phyloP scores from a whole-genome alignment of 169 alveolate genomes.

The Eimeria mitis region DNA sequence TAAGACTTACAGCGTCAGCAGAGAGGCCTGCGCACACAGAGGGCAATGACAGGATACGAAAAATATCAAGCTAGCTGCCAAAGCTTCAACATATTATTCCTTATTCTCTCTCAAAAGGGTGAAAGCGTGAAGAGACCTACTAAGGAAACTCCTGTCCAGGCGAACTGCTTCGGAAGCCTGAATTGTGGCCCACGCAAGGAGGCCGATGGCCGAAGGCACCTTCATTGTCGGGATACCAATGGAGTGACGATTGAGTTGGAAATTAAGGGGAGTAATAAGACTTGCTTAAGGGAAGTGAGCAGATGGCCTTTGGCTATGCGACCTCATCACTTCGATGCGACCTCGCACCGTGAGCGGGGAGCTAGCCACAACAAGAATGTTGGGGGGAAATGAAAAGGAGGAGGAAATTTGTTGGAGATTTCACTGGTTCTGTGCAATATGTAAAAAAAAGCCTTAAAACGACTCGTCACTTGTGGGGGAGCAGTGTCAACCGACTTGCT shows the following conservation, averaged over 20 bases:
- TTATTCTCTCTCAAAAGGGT: neutral
- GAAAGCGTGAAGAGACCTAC: neutral
- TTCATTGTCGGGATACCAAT: neutral
- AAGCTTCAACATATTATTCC: too few relatives aligned
- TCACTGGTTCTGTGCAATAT: neutral
- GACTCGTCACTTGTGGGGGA: neutral
- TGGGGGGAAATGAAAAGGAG: neutral
- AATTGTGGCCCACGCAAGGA: neutral
- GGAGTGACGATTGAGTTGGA: neutral
- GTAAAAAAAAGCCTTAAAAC: neutral
- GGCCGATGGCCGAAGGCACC: neutral
- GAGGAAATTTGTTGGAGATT: neutral
- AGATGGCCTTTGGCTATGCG: neutral
- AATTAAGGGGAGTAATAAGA: neutral
- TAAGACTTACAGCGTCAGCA: neutral
- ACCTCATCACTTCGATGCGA: conserved; percentile 4
- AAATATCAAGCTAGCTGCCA: neutral
- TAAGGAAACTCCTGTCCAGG: neutral
- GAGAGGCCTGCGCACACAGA: conserved; percentile 43
- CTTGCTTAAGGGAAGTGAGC: neutral
- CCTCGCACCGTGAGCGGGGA: neutral
- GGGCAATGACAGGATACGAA: neutral
- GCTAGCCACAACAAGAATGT: neutral
- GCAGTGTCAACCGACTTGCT: neutral
- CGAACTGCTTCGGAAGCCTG: conserved; percentile 4